Evolutionary conservation across 495 filamentous ascomycete species (phyloP), one percentile per base, ranked within the genome.

Genomic region (Parmelia sp.): DNA sequence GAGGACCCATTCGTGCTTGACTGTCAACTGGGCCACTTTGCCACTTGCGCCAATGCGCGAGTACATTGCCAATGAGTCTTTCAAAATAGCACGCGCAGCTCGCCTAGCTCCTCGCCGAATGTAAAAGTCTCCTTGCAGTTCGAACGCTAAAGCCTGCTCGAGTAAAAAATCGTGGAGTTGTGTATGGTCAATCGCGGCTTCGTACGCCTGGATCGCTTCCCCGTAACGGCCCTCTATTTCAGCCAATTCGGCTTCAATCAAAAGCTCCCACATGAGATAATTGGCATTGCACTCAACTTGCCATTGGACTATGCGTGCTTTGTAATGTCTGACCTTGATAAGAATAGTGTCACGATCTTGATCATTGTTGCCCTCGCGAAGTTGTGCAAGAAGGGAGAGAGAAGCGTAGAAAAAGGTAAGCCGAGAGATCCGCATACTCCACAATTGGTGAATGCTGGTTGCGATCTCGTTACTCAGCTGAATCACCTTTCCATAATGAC

Each of bases 101-200:
- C 92, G 74, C 57, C 86, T 86, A 7, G 88, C 86, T 10, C 84
- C 84, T 65, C 84, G 82, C 45, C 91, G 80, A 53, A 90, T 78
- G 63, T 91, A 84, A 65, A 88, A 91, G 36, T 88, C 89, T 2
- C 84, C 81, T 60, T 82, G 78, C 44, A 95, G 72, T 74, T 95
- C 91, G 69, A 89, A 86, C 10, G 86, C 82, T 27, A 92, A 81
- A 0, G 89, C 92, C 70, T 96, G 88, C 67, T 96, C 92, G 49
- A 95, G 80, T 15, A 84, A 74, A 72, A 90, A 91, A 60, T 83
- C 84, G 72, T 95, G 83, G 49, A 92, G 79, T 64, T 91, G 83
- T 49, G 87, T 87, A 73, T 95, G 90, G 69, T 96, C 90, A 47
- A 91, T 79, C 25, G 88, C 85, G 63, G 83, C 80, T 75, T 96